A percentile compares a stretch with the other conserved stretches of the same genome.
Evolutionary conservation across 2,329 filamentous ascomycete genomes (phyloP).

Genomic region (Neofusicoccum kwambonambiense): DNA sequence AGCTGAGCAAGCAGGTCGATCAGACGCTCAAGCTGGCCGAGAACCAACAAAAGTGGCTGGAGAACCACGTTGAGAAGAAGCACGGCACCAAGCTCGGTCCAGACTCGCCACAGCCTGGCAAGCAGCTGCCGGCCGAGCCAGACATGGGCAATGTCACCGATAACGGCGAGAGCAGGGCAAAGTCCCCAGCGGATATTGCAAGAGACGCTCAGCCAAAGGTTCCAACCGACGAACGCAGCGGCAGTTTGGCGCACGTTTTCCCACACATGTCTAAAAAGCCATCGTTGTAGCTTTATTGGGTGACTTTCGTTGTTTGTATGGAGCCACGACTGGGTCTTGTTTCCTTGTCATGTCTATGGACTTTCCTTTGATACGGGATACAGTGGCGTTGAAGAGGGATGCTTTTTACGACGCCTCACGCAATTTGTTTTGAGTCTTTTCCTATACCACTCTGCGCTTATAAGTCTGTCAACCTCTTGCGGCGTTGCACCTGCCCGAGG

Average conservation of each 20-base stretch:
- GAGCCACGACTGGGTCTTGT: too few relatives aligned
- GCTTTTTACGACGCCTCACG: not conserved
- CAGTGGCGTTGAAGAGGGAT: not conserved
- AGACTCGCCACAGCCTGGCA: not conserved
- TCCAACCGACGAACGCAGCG: constrained; percentile 2
- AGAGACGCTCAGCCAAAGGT: constrained; percentile 9
- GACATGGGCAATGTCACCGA: constrained; percentile 16
- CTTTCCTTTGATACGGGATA: not conserved
- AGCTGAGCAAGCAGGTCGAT: constrained; percentile 59
- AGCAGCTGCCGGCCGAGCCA: not conserved
- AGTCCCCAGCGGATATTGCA: constrained; percentile 1
- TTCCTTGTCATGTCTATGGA: not conserved
- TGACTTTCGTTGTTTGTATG: not conserved
- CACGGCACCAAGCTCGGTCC: not conserved
- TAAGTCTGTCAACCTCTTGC: not conserved
- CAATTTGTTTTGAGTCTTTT: not conserved
- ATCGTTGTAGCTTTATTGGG: constrained; percentile 34
- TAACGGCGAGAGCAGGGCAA: constrained; percentile 16
- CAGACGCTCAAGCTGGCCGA: constrained; percentile 44
- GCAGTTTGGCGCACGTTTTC: constrained; percentile 30
- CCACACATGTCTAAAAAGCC: constrained; percentile 40
- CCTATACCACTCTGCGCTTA: not conserved
- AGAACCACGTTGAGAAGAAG: constrained; percentile 32
- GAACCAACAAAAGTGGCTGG: constrained; percentile 31
- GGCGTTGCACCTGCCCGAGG: constrained; percentile 16